Conservation (phyloP, 768 basidiomycete species). For the Boletus tomentosulus region DNA sequence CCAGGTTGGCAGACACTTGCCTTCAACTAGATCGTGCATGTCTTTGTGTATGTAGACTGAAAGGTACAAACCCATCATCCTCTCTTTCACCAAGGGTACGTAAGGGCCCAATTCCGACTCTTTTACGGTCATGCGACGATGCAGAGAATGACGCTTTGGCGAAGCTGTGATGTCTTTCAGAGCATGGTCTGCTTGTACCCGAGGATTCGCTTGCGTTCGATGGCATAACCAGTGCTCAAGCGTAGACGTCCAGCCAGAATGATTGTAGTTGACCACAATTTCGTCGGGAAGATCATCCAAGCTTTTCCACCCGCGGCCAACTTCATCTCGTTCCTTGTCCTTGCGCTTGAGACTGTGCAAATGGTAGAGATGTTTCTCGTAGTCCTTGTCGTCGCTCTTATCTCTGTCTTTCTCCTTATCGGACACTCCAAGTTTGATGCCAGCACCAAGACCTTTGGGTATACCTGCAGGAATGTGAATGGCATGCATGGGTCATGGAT, state of each 20-base stretch:
- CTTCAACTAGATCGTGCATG: slow-evolving; percentile 57
- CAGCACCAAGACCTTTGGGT: slow-evolving; percentile 74
- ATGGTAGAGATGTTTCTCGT: slow-evolving; percentile 31
- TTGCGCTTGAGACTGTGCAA: slow-evolving; percentile 29
- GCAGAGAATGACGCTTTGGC: slow-evolving; percentile 42
- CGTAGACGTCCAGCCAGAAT: slow-evolving; percentile 67
- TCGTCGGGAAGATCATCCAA: slow-evolving; percentile 35
- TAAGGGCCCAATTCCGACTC: slow-evolving; percentile 68
- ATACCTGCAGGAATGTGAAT: slow-evolving; percentile 45
- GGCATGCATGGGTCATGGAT: not conserved
- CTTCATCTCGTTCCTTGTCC: slow-evolving; percentile 38
- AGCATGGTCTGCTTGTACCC: slow-evolving; percentile 9
- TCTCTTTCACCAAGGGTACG: slow-evolving; percentile 79
- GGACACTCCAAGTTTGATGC: slow-evolving; percentile 63
- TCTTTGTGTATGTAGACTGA: slow-evolving; percentile 74
- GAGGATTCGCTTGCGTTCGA: slow-evolving; percentile 25
- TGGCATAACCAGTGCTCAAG: slow-evolving; percentile 71
- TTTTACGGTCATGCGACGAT: slow-evolving; percentile 39
- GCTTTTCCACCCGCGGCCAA: slow-evolving; percentile 30
- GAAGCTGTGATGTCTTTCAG: slow-evolving; percentile 36
- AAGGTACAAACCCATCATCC: slow-evolving; percentile 86
- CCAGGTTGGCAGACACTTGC: slow-evolving; percentile 29
- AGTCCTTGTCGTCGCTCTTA: slow-evolving; percentile 28
- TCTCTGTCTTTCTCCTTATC: slow-evolving; percentile 38
- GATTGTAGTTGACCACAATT: slow-evolving; percentile 27